These are phyloP conservation scores for Ganoderma resinaceum DNA, from an alignment of 1,284 basidiomycete genomes.

Conservation along the genomic window DNA sequence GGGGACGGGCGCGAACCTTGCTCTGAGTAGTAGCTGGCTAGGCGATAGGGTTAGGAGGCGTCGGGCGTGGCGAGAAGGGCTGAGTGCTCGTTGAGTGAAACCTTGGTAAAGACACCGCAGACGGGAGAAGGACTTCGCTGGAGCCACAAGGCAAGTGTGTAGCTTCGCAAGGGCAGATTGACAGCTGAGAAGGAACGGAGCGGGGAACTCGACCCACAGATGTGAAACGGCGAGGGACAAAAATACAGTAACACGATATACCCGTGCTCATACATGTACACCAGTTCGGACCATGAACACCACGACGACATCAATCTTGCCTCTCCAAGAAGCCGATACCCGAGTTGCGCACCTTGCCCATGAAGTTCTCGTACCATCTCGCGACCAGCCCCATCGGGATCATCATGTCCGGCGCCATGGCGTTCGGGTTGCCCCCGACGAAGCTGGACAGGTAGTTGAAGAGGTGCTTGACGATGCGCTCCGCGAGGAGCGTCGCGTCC, in stretches of 20 bases:
- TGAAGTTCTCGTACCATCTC: slow-evolving; percentile 85
- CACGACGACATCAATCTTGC: slow-evolving; percentile 52
- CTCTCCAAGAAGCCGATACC: slow-evolving; percentile 82
- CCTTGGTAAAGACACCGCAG: neutral
- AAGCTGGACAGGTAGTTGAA: slow-evolving; percentile 89
- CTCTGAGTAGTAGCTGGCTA: neutral
- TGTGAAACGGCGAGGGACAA: neutral
- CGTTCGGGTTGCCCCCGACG: slow-evolving; percentile 53
- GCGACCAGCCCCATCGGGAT: slow-evolving; percentile 81
- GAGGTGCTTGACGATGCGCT: slow-evolving; percentile 76
- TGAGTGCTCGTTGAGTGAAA: neutral
- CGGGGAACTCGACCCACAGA: neutral
- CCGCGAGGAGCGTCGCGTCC: slow-evolving; percentile 57
- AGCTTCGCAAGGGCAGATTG: neutral
- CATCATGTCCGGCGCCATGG: slow-evolving; percentile 65
- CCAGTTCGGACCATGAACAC: neutral
- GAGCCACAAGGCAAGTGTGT: neutral
- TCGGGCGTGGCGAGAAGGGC: neutral
- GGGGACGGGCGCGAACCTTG: neutral
- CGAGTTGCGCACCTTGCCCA: slow-evolving; percentile 73
- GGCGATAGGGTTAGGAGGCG: neutral
- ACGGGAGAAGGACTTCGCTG: neutral
- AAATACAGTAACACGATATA: neutral
- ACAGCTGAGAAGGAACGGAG: neutral
- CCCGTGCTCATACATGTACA: neutral